Percentiles rank a stretch among this genome's conserved stretches.
phyloP scores from a whole-genome alignment of 169 alveolate genomes.

The Babesia bovis region DNA sequence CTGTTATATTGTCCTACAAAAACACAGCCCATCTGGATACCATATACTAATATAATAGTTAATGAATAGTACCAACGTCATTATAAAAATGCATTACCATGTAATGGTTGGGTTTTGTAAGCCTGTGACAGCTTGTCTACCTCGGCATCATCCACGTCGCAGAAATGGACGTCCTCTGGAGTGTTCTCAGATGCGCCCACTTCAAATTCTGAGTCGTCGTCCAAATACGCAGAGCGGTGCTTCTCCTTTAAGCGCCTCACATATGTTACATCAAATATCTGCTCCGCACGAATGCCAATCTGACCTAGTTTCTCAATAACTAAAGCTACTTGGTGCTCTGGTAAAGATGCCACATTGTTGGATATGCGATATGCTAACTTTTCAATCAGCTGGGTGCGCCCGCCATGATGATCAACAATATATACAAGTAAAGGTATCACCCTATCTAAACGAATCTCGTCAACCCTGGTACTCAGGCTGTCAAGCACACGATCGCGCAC shows the following conservation, averaged over 20 bases:
- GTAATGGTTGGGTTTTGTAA: neutral
- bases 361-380: conserved; percentile 9
- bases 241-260: conserved; percentile 1
- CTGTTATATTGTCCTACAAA: too few species aligned
- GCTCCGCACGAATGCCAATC: neutral
- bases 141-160: conserved; percentile 17
- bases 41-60: too few species aligned
- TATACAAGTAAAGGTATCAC: conserved; percentile 8
- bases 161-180: neutral
- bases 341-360: neutral
- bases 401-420: conserved; percentile 25
- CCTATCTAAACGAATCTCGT: neutral
- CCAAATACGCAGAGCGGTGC: neutral
- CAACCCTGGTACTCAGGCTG: neutral
- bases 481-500: neutral
- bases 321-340: conserved; percentile 1
- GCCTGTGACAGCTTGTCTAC: neutral
- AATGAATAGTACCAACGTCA: neutral
- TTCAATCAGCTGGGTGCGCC: neutral
- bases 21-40: neutral
- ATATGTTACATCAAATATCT: neutral
- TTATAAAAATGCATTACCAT: neutral
- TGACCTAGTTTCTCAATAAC: neutral
- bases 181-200: neutral
- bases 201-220: neutral